These are phyloP conservation scores for Syzygium grande DNA, from an alignment of 345 rosid species.

Conservation along the genomic window DNA sequence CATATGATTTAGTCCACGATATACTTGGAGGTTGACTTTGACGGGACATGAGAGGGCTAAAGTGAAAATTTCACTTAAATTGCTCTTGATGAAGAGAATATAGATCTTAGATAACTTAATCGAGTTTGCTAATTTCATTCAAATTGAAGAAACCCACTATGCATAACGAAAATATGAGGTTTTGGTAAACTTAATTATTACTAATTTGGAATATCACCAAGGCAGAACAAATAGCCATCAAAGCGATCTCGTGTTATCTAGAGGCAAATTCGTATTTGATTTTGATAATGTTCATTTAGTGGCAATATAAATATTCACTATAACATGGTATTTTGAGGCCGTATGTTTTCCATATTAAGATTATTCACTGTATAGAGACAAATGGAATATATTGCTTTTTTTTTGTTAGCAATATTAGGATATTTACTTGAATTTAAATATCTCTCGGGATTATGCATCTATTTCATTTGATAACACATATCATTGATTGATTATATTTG, in stretches of 20 bases:
- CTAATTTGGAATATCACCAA: neutral
- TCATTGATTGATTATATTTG: too few species aligned
- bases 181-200: neutral
- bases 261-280: neutral
- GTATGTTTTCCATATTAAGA: neutral
- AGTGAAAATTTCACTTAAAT: neutral
- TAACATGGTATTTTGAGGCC: neutral
- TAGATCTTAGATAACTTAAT: neutral
- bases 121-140: neutral
- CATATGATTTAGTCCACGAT: too few species aligned
- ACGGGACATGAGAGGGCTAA: neutral
- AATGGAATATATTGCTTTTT: neutral
- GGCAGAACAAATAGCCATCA: neutral
- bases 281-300: neutral
- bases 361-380: neutral
- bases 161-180: neutral
- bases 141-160: neutral
- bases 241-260: neutral
- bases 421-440: too few species aligned
- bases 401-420: too few species aligned
- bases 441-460: too few species aligned
- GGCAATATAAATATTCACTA: neutral
- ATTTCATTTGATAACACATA: too few species aligned
- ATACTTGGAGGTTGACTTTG: neutral
- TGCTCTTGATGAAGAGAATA: neutral